phyloP scores from a whole-genome alignment of 225 moss, liverwort and hornwort genomes.

The Anthoceros angustus region DNA sequence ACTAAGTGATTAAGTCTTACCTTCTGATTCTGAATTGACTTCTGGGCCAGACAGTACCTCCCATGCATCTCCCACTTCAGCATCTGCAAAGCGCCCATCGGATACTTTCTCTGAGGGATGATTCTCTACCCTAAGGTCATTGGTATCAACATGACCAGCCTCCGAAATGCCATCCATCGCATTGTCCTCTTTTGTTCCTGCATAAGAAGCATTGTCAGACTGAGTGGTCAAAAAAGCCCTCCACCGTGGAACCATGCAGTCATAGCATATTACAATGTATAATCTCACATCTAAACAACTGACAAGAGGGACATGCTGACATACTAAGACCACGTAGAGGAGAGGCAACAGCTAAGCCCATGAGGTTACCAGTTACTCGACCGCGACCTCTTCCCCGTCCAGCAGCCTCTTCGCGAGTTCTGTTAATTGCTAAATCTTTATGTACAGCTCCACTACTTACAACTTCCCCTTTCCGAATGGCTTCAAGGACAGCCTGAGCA shows the following conservation, averaged over 20 bases:
- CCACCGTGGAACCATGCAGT: constrained; percentile 71
- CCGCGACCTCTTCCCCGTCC: constrained; percentile 68
- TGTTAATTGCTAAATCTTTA: constrained; percentile 42
- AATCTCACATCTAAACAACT: no score
- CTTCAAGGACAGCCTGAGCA: constrained; percentile 65
- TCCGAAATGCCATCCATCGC: not conserved
- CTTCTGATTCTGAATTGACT: constrained; percentile 27
- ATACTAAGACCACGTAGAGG: no score
- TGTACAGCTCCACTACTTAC: constrained; percentile 95
- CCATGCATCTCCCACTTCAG: constrained; percentile 38
- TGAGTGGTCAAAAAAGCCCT: constrained; percentile 54
- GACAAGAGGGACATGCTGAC: no score
- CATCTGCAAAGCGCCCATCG: constrained; percentile 51
- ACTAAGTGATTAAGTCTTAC: constrained; percentile 14
- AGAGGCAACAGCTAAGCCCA: not conserved
- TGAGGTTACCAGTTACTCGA: constrained; percentile 49
- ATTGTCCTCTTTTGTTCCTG: not conserved
- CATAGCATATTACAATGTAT: no score
- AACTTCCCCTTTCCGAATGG: constrained; percentile 85
- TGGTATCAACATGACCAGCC: constrained; percentile 37
- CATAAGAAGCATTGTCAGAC: no score
- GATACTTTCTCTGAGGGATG: constrained; percentile 38
- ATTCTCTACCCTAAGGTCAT: constrained; percentile 35
- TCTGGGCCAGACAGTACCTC: constrained; percentile 26
- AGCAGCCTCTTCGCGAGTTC: constrained; percentile 46